Percentiles rank a stretch among this genome's conserved stretches.
These are phyloP conservation scores for Calocybe gangraenosa DNA, from an alignment of 768 basidiomycete genomes.

Conservation along the genomic window DNA sequence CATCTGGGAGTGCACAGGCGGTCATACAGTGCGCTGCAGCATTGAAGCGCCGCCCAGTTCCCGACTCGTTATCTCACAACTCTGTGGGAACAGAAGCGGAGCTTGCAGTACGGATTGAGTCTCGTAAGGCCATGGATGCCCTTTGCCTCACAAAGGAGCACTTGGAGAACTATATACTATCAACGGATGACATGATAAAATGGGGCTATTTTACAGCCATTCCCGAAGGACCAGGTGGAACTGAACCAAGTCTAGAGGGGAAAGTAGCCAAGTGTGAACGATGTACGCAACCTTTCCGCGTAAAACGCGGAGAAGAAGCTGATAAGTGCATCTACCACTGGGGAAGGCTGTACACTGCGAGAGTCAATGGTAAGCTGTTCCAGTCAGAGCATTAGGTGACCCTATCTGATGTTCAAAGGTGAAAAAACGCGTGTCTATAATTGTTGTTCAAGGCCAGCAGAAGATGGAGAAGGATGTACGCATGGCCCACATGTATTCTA, in stretches of 20 bases:
- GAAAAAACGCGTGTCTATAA: constrained; percentile 65
- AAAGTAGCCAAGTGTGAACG: constrained; percentile 71
- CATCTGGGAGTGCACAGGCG: constrained; percentile 30
- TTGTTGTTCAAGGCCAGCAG: constrained; percentile 71
- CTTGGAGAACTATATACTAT: constrained; percentile 58
- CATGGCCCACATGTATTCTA: constrained; percentile 89
- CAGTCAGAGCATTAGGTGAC: background rate
- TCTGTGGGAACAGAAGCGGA: constrained; percentile 79
- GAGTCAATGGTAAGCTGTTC: constrained; percentile 55
- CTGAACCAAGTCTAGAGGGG: constrained; percentile 57
- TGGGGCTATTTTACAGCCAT: constrained; percentile 74
- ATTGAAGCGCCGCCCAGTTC: constrained; percentile 47
- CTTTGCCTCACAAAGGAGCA: constrained; percentile 48
- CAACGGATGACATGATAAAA: constrained; percentile 48
- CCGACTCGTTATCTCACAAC: constrained; percentile 54
- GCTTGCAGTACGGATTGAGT: constrained; percentile 49
- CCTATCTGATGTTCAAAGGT: constrained; percentile 33
- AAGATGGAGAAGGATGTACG: constrained; percentile 64
- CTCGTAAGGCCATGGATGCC: constrained; percentile 47
- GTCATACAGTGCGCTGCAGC: constrained; percentile 48
- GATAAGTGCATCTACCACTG: constrained; percentile 78
- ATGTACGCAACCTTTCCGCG: constrained; percentile 66
- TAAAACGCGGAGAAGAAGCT: constrained; percentile 53
- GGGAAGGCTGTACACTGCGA: constrained; percentile 64
- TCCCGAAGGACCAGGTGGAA: constrained; percentile 64